Conservation (phyloP, 495 filamentous ascomycete species). For the Aspergillus taichungensis region DNA sequence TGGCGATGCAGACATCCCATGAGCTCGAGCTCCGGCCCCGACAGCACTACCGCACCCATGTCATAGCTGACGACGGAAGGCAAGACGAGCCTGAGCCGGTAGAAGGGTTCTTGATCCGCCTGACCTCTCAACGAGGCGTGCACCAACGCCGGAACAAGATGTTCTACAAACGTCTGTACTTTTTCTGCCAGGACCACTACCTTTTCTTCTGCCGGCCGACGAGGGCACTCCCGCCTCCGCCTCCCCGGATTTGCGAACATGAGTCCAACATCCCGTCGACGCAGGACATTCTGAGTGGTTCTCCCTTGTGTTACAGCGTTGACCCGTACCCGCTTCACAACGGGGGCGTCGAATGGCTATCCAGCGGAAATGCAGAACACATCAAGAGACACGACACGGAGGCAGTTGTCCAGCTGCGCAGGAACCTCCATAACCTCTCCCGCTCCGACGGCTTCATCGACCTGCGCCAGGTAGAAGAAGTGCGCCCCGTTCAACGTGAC, state of each 20-base stretch:
- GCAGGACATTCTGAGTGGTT: constrained; percentile 47
- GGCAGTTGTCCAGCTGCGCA: constrained; percentile 52
- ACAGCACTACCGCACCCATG: constrained; percentile 55
- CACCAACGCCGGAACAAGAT: constrained; percentile 53
- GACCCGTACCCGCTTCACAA: constrained; percentile 52
- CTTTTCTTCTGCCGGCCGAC: constrained; percentile 59
- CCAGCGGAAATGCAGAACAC: constrained; percentile 31
- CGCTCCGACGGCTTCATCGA: constrained; percentile 61
- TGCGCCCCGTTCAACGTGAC: constrained; percentile 45
- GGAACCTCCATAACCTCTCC: constrained; percentile 51
- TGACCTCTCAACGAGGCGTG: constrained; percentile 56
- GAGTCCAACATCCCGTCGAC: constrained; percentile 44
- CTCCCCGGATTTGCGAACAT: constrained; percentile 43
- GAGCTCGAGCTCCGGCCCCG: constrained; percentile 67
- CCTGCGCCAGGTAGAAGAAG: constrained; percentile 47
- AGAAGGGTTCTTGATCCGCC: constrained; percentile 63
- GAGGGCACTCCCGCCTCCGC: constrained; percentile 55
- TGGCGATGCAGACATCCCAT: constrained; percentile 65
- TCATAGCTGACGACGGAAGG: constrained; percentile 27
- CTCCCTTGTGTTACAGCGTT: constrained; percentile 55
- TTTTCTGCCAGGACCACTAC: constrained; percentile 59
- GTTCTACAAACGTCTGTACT: constrained; percentile 65
- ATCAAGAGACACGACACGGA: constrained; percentile 47
- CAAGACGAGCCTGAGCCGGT: constrained; percentile 55
- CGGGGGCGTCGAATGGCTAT: constrained; percentile 52